A percentile compares a stretch with the other conserved stretches of the same genome.
These are phyloP conservation scores for Marasmius tenuissimus DNA, from an alignment of 1,284 basidiomycete genomes.

Conservation along the genomic window DNA sequence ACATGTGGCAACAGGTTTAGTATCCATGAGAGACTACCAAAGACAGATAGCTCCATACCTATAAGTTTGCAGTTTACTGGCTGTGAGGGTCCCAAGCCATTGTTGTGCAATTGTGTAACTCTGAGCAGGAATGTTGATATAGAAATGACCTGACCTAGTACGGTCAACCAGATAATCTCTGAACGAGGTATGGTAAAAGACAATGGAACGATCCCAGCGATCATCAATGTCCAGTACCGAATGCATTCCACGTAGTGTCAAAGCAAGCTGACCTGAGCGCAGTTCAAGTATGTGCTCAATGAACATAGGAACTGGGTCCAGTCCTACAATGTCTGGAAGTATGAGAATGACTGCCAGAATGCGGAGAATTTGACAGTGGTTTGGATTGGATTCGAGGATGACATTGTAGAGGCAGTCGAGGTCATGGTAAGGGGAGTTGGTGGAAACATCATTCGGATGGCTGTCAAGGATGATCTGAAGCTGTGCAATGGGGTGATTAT, in stretches of 20 bases:
- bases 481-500: conserved; percentile 1
- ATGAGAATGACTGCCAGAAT: background rate
- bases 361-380: background rate
- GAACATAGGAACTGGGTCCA: background rate
- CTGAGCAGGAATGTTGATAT: too few species aligned
- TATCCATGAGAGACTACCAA: too few species aligned
- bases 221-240: conserved; percentile 2
- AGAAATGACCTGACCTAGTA: too few species aligned
- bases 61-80: too few species aligned
- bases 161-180: background rate
- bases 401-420: conserved; percentile 9
- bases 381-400: background rate
- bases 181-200: conserved; percentile 3
- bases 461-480: conserved; percentile 1
- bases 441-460: background rate
- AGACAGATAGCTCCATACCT: too few species aligned
- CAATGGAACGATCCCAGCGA: background rate
- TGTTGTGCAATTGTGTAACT: too few species aligned
- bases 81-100: too few species aligned
- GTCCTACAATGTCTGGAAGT: background rate
- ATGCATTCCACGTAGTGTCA: conserved; percentile 5
- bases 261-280: background rate
- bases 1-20: too few species aligned
- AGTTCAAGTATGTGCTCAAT: conserved; percentile 1
- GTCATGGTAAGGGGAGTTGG: background rate